Evolutionary conservation across 805 yeast genomes (phyloP).

Genomic region (Sugiyamaella marilandica): DNA sequence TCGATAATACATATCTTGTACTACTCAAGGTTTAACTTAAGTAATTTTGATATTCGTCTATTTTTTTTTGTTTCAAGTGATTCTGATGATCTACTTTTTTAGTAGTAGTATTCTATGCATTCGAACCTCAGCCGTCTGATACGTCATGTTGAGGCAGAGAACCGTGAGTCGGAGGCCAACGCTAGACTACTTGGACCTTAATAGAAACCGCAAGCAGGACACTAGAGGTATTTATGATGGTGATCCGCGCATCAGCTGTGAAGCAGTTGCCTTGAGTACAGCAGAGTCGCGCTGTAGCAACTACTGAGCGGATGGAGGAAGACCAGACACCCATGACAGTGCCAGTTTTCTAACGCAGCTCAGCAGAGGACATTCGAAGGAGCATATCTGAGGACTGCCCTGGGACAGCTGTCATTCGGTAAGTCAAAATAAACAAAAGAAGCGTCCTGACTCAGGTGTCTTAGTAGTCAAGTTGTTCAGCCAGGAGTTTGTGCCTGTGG

Average conservation of each 20-base stretch:
- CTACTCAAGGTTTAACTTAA: not conserved
- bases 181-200: constrained; percentile 7
- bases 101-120: not conserved
- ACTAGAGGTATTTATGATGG: constrained; percentile 1
- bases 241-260: no score
- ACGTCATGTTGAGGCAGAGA: not conserved
- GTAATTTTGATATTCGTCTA: no score
- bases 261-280: no score
- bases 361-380: constrained; percentile 84
- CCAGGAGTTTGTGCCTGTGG: constrained; percentile 59
- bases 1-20: not conserved
- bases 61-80: no score
- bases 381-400: constrained; percentile 69
- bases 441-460: constrained; percentile 34
- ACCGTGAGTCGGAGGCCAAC: not conserved
- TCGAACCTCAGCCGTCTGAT: not conserved
- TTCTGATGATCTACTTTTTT: no score
- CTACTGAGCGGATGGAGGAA: not conserved
- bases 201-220: constrained; percentile 5
- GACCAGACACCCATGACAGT: no score
- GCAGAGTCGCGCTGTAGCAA: no score
- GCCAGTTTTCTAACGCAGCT: constrained; percentile 37
- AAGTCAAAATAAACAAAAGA: constrained; percentile 3
- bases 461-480: constrained; percentile 62
- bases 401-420: constrained; percentile 61